A percentile compares a stretch with the other conserved stretches of the same genome.
phyloP scores from a whole-genome alignment of 768 basidiomycete species.

The Boletus barrowsii region DNA sequence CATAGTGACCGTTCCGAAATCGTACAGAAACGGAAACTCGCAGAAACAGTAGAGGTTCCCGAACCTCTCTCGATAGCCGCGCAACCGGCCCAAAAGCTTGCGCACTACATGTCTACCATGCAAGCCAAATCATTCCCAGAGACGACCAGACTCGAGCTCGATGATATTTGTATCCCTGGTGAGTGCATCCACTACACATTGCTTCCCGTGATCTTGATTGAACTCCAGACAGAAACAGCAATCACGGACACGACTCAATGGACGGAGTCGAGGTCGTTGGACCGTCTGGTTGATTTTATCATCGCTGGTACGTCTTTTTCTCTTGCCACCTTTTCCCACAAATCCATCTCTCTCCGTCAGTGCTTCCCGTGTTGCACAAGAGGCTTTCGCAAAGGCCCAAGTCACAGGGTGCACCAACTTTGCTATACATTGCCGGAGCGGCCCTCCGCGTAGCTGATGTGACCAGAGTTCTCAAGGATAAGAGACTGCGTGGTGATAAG shows the following conservation, averaged over 20 bases:
- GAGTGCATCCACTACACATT: slow-evolving; percentile 23
- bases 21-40: slow-evolving; percentile 62
- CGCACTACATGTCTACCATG: slow-evolving; percentile 59
- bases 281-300: slow-evolving; percentile 74
- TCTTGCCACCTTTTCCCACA: neutral
- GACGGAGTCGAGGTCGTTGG: slow-evolving; percentile 68
- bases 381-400: slow-evolving; percentile 77
- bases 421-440: slow-evolving; percentile 83
- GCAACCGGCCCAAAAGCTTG: slow-evolving; percentile 55
- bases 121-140: slow-evolving; percentile 70
- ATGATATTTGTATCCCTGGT: slow-evolving; percentile 79
- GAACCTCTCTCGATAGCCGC: slow-evolving; percentile 48
- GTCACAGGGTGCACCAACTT: slow-evolving; percentile 77
- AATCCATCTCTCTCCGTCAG: slow-evolving; percentile 33
- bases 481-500: slow-evolving; percentile 70
- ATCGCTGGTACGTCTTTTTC: slow-evolving; percentile 52
- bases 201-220: slow-evolving; percentile 40
- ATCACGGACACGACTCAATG: slow-evolving; percentile 76
- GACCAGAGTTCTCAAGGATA: slow-evolving; percentile 68
- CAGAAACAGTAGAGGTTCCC: slow-evolving; percentile 38
- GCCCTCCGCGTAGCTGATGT: slow-evolving; percentile 91
- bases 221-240: slow-evolving; percentile 60
- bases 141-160: slow-evolving; percentile 73
- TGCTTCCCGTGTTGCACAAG: slow-evolving; percentile 61
- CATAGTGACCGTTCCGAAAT: slow-evolving; percentile 7